phyloP scores from a whole-genome alignment of 192 early-diverging fungal genomes.

The Nowakowskiella sp. region DNA sequence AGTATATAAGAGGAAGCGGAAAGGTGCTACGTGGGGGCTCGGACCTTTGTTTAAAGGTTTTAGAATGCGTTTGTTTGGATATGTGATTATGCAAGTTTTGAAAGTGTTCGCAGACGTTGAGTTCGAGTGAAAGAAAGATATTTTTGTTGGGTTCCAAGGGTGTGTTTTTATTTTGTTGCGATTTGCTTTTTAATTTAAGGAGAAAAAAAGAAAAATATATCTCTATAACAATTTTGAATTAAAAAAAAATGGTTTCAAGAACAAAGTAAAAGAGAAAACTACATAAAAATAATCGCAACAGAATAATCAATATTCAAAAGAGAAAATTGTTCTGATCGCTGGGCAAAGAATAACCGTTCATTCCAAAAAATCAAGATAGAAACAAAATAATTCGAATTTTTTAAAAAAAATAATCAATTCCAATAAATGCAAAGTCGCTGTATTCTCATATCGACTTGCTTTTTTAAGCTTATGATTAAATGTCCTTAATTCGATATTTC shows the following conservation, averaged over 20 bases:
- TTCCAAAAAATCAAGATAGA: not conserved
- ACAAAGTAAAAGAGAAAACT: not conserved
- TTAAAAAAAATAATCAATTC: not conserved
- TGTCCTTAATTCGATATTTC: no score
- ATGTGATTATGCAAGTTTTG: no score
- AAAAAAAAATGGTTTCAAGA: not conserved
- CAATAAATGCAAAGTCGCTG: no score
- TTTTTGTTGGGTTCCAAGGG: no score
- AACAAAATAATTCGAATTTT: not conserved
- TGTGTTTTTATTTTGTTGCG: not conserved
- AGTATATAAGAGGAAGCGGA: not conserved
- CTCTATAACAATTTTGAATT: not conserved
- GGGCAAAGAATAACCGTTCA: not conserved
- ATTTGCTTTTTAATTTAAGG: not conserved
- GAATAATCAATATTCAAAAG: not conserved
- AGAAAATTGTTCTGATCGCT: not conserved
- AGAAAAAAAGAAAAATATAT: not conserved
- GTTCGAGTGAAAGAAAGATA: no score
- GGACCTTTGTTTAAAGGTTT: conserved; percentile 34
- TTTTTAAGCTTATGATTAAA: not conserved
- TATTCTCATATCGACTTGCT: no score
- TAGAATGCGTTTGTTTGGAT: conserved; percentile 22
- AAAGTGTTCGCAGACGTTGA: no score
- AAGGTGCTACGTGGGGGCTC: conserved; percentile 20
- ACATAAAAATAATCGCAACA: not conserved